Evolutionary conservation across 192 early-diverging fungal genomes (phyloP), one percentile per base, ranked within the genome.

Genomic region (Helicostylum pulchrum): DNA sequence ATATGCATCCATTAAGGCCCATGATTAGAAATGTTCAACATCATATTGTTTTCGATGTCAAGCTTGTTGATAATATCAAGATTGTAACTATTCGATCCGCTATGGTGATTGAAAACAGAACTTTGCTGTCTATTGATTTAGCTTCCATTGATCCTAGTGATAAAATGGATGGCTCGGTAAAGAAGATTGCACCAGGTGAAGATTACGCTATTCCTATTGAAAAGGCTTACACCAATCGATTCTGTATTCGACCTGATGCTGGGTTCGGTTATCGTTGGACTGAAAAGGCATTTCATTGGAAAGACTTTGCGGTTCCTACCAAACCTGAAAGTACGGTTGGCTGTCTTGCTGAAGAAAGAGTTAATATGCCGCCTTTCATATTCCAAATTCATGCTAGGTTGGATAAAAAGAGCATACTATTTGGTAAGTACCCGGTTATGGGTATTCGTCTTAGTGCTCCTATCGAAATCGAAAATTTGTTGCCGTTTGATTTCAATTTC

Each of bases 201-300:
- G 89, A 90, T 44, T 93, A 79, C 68, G 83, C 92, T 42, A 81
- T 97, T 53, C 95, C 97, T 1, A 91, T 99, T 15, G 83, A 94
- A 77, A 71, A 84, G 34, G 87, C 94, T 26, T 95, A 92, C 70
- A 78, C 86, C 67, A 87, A 92, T 64, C 78, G 77, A 2, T 77
- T 99, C 10, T 82, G 87, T 39, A 83, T 97, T 39, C 81, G 91
- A 8, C 94, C 97, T 1, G 88, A 89, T 56, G 77, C 82, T 54
- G 87, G 85, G 6, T 93, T 93, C 68, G 90, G 90, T 20, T 95
- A 94, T 62, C 82, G 86, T 52, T 98, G 95, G 95, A 89, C 87
- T 63, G 74, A 56, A 6, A 83, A 92, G 66, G 71, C 80, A 21
- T 79, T 97, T 14, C 92, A 83, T 67, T 97, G 95, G 95, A 78